A percentile compares a stretch with the other conserved stretches of the same genome.
Conservation (phyloP, 768 basidiomycete genomes). For the Psilocybe azurescens region DNA sequence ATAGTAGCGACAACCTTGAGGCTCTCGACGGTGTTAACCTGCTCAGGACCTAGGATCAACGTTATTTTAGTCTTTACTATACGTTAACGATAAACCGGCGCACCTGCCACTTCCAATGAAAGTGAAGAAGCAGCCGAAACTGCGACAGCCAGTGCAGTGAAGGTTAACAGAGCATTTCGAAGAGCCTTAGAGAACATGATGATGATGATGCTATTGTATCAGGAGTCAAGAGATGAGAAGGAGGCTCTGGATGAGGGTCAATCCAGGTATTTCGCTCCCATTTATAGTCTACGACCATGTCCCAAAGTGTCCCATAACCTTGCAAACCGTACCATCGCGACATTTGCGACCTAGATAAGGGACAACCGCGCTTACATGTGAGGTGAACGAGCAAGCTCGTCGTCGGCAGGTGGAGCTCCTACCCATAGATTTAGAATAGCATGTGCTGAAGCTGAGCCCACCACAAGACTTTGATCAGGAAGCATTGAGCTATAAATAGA, state of each 20-base stretch:
- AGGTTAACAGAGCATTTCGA: background rate
- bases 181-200: constrained; percentile 9
- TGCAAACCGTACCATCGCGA: constrained; percentile 1
- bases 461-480: constrained; percentile 11
- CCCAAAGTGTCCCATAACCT: background rate
- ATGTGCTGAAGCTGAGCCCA: background rate
- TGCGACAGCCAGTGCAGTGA: background rate
- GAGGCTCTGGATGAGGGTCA: background rate
- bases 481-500: constrained; percentile 9
- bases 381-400: background rate
- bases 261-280: background rate
- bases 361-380: background rate
- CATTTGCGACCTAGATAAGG: constrained; percentile 2
- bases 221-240: background rate
- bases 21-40: constrained; percentile 3
- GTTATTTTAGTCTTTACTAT: background rate
- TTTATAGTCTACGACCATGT: background rate
- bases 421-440: background rate
- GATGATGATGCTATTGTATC: background rate
- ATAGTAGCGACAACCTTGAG: constrained; percentile 40
- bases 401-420: constrained; percentile 2
- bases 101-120: constrained; percentile 7
- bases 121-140: constrained; percentile 6
- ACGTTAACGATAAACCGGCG: background rate
- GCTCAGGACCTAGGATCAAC: constrained; percentile 9